phyloP scores from a whole-genome alignment of 768 basidiomycete genomes.

The Strobilomyces confusus region DNA sequence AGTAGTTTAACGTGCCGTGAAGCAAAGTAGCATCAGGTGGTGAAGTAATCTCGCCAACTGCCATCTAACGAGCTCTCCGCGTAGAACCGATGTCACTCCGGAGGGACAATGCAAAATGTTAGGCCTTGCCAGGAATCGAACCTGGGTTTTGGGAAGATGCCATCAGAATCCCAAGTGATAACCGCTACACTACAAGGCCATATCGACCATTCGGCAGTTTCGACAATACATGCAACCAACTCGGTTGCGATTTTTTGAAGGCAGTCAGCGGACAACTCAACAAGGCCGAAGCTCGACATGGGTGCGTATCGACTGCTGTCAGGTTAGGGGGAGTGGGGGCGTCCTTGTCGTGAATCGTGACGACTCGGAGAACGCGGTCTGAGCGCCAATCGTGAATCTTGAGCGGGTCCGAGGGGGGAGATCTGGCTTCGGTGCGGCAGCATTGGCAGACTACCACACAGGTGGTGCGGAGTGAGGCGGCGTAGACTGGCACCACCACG shows the following conservation, averaged over 20 bases:
- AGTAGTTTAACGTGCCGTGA: too few species aligned
- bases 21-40: too few species aligned
- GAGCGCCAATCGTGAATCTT: neutral
- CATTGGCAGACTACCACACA: too few species aligned
- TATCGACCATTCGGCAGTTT: neutral
- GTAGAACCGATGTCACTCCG: too few species aligned
- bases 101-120: too few species aligned
- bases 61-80: too few species aligned
- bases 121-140: constrained; percentile 31
- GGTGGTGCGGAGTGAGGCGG: too few species aligned
- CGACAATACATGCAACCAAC: neutral
- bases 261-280: neutral
- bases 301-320: neutral
- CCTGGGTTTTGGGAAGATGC: constrained; percentile 30
- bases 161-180: constrained; percentile 39
- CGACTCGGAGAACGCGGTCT: neutral
- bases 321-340: neutral
- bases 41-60: too few species aligned
- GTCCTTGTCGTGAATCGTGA: neutral
- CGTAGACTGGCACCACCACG: neutral
- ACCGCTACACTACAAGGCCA: constrained; percentile 37
- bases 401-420: too few species aligned
- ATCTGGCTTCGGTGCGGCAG: too few species aligned
- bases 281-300: neutral
- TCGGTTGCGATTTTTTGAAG: neutral